Percentiles rank a stretch among this genome's conserved stretches.
phyloP scores from a whole-genome alignment of 768 basidiomycete genomes.

The Podaxis pistillaris region DNA sequence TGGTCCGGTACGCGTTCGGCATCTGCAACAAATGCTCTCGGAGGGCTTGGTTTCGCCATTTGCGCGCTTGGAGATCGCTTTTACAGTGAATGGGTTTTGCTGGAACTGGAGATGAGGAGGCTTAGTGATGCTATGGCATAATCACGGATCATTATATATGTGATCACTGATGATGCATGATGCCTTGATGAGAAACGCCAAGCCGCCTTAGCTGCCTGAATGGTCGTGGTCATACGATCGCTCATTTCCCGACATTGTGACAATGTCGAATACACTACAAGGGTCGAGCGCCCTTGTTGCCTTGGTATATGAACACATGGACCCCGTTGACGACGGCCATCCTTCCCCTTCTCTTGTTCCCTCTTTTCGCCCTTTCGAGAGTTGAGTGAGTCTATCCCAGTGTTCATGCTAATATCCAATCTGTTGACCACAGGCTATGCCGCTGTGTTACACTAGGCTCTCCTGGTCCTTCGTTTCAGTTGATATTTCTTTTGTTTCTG shows the following conservation, averaged over 20 bases:
- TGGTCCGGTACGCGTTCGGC: slow-evolving; percentile 38
- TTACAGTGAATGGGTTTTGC: background rate
- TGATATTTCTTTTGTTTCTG: slow-evolving; percentile 7
- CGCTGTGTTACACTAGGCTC: background rate
- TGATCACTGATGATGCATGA: no score
- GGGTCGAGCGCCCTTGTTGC: background rate
- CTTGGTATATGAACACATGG: background rate
- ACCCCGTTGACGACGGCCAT: background rate
- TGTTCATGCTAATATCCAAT: slow-evolving; percentile 12
- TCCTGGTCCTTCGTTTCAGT: slow-evolving; percentile 12
- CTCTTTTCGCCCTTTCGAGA: slow-evolving; percentile 24
- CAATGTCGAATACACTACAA: background rate
- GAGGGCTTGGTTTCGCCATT: background rate
- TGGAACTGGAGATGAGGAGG: background rate
- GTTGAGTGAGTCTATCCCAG: slow-evolving; percentile 28
- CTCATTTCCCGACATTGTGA: no score
- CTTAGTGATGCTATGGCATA: background rate
- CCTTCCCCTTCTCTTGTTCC: slow-evolving; percentile 12
- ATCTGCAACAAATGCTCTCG: slow-evolving; percentile 38
- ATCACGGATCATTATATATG: background rate
- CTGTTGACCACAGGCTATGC: background rate
- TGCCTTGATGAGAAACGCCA: no score
- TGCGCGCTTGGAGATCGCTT: no score
- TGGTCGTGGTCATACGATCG: no score
- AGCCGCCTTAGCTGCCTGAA: no score